Conservation (phyloP, 768 basidiomycete species). For the Naganishia onofrii region DNA sequence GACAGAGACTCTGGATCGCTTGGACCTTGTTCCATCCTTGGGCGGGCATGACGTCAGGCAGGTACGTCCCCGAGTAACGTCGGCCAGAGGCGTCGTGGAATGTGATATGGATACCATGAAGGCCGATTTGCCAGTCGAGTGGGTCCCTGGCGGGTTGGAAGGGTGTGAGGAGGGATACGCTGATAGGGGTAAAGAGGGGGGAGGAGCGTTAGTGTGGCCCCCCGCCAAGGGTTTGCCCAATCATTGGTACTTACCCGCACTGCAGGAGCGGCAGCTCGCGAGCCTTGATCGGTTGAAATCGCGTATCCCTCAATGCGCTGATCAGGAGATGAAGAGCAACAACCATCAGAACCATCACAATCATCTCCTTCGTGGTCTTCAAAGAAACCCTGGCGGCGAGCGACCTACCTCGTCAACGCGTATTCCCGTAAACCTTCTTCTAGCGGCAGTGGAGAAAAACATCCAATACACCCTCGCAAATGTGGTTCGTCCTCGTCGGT, state of each 20-base stretch:
- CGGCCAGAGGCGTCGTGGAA: slow-evolving; percentile 57
- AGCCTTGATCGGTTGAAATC: slow-evolving; percentile 74
- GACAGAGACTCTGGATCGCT: slow-evolving; percentile 84
- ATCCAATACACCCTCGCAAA: slow-evolving; percentile 92
- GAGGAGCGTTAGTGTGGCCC: background rate
- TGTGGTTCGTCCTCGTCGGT: slow-evolving; percentile 51
- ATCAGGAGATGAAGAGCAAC: slow-evolving; percentile 55
- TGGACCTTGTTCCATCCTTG: slow-evolving; percentile 93
- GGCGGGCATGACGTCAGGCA: slow-evolving; percentile 86
- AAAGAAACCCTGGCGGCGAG: background rate
- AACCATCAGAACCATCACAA: background rate
- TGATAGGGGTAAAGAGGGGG: slow-evolving; percentile 46
- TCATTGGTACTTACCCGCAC: slow-evolving; percentile 55
- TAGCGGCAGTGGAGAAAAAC: slow-evolving; percentile 73
- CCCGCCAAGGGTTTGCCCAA: background rate
- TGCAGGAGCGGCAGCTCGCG: slow-evolving; percentile 75
- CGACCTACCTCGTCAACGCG: slow-evolving; percentile 67
- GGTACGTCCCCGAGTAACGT: slow-evolving; percentile 76
- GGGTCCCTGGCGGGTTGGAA: slow-evolving; percentile 81
- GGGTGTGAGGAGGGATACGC: slow-evolving; percentile 87
- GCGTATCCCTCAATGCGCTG: slow-evolving; percentile 60
- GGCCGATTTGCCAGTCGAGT: slow-evolving; percentile 88
- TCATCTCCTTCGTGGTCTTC: background rate
- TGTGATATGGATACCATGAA: slow-evolving; percentile 84
- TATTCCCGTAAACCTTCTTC: slow-evolving; percentile 79